Evolutionary conservation across 208 protist species (phyloP).

Genomic region (Crithidia bombi): DNA sequence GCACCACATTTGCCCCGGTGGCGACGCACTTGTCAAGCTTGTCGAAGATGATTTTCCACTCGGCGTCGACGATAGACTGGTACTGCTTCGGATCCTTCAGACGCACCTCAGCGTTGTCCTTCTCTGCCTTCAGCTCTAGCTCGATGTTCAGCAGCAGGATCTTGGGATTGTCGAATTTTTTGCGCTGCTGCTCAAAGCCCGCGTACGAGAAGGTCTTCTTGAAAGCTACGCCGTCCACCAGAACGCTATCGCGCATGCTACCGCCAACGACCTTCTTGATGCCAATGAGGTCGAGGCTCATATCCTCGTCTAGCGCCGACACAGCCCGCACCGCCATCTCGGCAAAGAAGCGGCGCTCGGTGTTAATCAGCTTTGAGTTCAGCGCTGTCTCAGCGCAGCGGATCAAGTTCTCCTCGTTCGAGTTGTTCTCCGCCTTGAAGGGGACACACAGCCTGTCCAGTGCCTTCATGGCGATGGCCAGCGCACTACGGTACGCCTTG

Average conservation of each 20-base stretch:
- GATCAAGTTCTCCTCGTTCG: slow-evolving; percentile 80
- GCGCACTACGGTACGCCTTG: slow-evolving; percentile 93
- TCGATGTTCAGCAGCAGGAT: slow-evolving; percentile 99
- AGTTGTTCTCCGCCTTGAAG: slow-evolving; percentile 66
- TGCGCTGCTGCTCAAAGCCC: slow-evolving; percentile 99
- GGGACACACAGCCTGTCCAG: slow-evolving; percentile 95
- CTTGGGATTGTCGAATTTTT: slow-evolving; percentile 98
- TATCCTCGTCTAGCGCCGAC: slow-evolving; percentile 93
- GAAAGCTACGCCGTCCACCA: slow-evolving; percentile 99
- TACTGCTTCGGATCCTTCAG: slow-evolving; percentile 99
- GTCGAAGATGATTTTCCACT: slow-evolving; percentile 99
- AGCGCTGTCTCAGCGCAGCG: slow-evolving; percentile 99
- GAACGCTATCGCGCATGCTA: slow-evolving; percentile 97
- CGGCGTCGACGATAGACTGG: slow-evolving; percentile 99
- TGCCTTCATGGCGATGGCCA: slow-evolving; percentile 70
- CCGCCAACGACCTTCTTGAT: slow-evolving; percentile 99
- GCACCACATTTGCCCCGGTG: slow-evolving; percentile 98
- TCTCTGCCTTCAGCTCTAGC: slow-evolving; percentile 99
- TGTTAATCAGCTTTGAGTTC: slow-evolving; percentile 99
- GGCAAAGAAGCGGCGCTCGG: slow-evolving; percentile 97
- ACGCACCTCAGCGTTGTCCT: slow-evolving; percentile 99
- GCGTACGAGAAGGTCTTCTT: slow-evolving; percentile 99
- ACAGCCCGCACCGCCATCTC: slow-evolving; percentile 99
- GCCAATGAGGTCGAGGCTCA: slow-evolving; percentile 98
- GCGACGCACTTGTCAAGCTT: slow-evolving; percentile 99